A percentile compares a stretch with the other conserved stretches of the same genome.
These are phyloP conservation scores for Psilocybe subaeruginosa DNA, from an alignment of 768 basidiomycete species.

Conservation along the genomic window DNA sequence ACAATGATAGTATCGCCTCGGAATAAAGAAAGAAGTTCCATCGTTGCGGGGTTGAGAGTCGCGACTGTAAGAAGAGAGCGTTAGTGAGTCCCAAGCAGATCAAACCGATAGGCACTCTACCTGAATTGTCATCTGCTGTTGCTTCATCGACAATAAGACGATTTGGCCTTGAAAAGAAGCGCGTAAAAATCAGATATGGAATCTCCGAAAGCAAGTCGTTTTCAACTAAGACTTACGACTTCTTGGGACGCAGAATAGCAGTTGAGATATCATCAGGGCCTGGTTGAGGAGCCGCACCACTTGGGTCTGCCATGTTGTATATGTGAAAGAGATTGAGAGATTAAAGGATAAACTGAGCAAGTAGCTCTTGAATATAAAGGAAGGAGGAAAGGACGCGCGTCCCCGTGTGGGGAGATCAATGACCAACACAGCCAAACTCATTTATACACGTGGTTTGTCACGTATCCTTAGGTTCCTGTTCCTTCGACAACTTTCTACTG, in stretches of 20 bases:
- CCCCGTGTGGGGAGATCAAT: conserved; percentile 24
- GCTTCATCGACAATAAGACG: conserved; percentile 97
- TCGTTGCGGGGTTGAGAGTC: conserved; percentile 93
- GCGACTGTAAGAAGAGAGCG: conserved; percentile 60
- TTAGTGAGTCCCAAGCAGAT: conserved; percentile 12
- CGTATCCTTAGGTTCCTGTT: conserved; percentile 27
- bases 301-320: conserved; percentile 71
- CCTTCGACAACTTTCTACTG: conserved; percentile 38
- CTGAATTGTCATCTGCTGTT: conserved; percentile 93
- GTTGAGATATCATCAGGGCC: conserved; percentile 90
- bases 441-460: conserved; percentile 30
- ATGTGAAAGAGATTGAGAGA: conserved; percentile 22
- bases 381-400: conserved; percentile 41
- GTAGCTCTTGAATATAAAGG: conserved; percentile 29
- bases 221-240: conserved; percentile 72
- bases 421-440: conserved; percentile 37
- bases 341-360: conserved; percentile 23
- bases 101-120: conserved; percentile 38
- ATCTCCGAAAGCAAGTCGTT: conserved; percentile 4
- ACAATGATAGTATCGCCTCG: conserved; percentile 96
- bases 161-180: conserved; percentile 70
- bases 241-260: conserved; percentile 95
- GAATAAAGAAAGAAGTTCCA: conserved; percentile 93
- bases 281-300: conserved; percentile 82
- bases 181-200: conserved; percentile 17